These are phyloP conservation scores for Penicillium digitatum DNA, from an alignment of 2,329 filamentous ascomycete species.

Conservation along the genomic window DNA sequence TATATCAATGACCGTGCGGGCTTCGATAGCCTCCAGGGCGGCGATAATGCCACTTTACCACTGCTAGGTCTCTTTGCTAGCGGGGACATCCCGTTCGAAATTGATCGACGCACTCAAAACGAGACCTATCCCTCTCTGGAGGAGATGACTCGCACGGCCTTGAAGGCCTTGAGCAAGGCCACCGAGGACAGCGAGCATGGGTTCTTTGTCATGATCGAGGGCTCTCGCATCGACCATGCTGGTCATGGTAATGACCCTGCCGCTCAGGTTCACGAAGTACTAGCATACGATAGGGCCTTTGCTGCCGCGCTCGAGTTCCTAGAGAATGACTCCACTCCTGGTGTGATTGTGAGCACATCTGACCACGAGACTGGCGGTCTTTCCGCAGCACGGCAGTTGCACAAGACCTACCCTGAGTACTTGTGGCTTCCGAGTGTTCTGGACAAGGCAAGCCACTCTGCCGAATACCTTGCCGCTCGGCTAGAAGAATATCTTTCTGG, in stretches of 20 bases:
- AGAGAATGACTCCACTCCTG: constrained; percentile 64
- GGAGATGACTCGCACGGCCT: constrained; percentile 83
- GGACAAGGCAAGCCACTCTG: constrained; percentile 70
- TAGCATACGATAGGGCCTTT: constrained; percentile 92
- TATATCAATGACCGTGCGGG: constrained; percentile 69
- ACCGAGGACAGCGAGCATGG: constrained; percentile 82
- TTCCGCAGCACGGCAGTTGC: constrained; percentile 69
- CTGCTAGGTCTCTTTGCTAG: constrained; percentile 80
- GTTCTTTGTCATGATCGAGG: constrained; percentile 99
- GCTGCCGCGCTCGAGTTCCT: constrained; percentile 80
- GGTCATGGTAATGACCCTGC: constrained; percentile 81
- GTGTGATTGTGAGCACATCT: constrained; percentile 81
- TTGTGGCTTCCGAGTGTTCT: constrained; percentile 83
- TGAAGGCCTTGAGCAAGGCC: constrained; percentile 73
- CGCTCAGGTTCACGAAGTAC: constrained; percentile 81
- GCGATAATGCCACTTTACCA: constrained; percentile 68
- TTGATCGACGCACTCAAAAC: constrained; percentile 76
- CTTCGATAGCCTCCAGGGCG: constrained; percentile 70
- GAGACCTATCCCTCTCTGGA: constrained; percentile 81
- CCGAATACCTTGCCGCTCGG: constrained; percentile 64
- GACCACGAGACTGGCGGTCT: constrained; percentile 96
- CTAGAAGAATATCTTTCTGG: constrained; percentile 58
- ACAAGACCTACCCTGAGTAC: constrained; percentile 49
- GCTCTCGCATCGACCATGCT: constrained; percentile 91
- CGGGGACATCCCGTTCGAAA: constrained; percentile 83